Conservation (phyloP, 495 filamentous ascomycete species). For the Cetradonia linearis region DNA sequence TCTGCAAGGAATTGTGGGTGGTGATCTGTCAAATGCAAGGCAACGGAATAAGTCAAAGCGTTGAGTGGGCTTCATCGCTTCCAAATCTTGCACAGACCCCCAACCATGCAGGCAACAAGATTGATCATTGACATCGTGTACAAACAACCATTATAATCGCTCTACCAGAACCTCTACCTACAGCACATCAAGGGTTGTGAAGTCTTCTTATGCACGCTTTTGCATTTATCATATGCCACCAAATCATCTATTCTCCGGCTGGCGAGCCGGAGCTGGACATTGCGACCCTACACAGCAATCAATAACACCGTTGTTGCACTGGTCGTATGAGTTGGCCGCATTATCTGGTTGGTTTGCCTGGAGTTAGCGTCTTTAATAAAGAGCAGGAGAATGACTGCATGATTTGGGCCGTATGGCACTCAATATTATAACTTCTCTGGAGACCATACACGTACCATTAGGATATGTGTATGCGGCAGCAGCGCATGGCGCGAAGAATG, state of each 20-base stretch:
- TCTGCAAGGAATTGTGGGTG: not conserved
- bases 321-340: conserved; percentile 21
- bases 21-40: not conserved
- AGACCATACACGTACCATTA: not conserved
- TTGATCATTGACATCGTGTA: not conserved
- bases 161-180: not conserved
- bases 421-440: not conserved
- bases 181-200: not conserved
- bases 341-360: conserved; percentile 3
- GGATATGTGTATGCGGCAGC: conserved; percentile 28
- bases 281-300: conserved; percentile 23
- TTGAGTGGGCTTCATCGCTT: not conserved
- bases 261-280: conserved; percentile 12
- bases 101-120: not conserved
- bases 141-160: not conserved
- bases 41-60: not conserved
- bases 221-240: not conserved
- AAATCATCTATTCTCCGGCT: conserved; percentile 5
- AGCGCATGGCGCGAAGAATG: conserved; percentile 24
- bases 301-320: conserved; percentile 20
- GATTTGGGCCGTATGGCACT: not conserved
- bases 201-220: not conserved
- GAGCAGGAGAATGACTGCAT: not conserved
- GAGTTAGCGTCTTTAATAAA: too few species aligned
- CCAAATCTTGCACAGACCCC: not conserved